Base-by-base conservation (phyloP, 2,329 filamentous ascomycete genomes). In the Ophiosphaerella korrae region DNA sequence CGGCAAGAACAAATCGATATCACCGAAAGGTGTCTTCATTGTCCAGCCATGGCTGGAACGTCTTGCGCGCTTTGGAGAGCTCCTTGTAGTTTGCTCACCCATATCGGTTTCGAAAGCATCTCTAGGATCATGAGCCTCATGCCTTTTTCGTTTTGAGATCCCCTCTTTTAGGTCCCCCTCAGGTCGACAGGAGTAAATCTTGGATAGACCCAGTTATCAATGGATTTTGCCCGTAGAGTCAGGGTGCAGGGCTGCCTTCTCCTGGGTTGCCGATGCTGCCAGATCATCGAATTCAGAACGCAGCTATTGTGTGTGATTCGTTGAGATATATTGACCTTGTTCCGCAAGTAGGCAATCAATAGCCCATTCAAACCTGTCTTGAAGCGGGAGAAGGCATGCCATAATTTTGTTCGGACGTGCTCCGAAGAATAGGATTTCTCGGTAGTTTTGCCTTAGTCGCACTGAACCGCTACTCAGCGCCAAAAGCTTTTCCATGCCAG, bases 331-430 rank as follows among this genome's bases (percentile, higher is more conserved):
- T 2, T 38, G 14, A 5, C 5, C 18, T 7, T 32, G 16, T 16
- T 45, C 38, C 21, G 18, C 32, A 26, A 50, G 24, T 3, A 47
- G 26, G 7, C 33, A 33, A 12, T 11, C 18, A 2, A 49, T 43
- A 0, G 46, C 37, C 2, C n/a, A 24, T 5, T 45, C 29, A 13
- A 55, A 5, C 7, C 45, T 35, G 1, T 39, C 32, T 32, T 45
- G 43, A 16, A 48, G 23, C 1, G 47, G 41, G 5, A 55, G 44
- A 9, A 55, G 29, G 31, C 48, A 52, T 1, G 53, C 49, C 42
- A 55, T 44, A 29, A 55, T 50, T 43, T 48, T 49, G 21, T 55
- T 49, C 3, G 39, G 42, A 12, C 45, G 43, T 31, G 49, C 53
- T 7, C 53, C 50, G 7, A 50, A 29, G 13, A 50, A 55, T 21